phyloP scores from a whole-genome alignment of 805 yeast species.

The Saturnispora kantuleensis region DNA sequence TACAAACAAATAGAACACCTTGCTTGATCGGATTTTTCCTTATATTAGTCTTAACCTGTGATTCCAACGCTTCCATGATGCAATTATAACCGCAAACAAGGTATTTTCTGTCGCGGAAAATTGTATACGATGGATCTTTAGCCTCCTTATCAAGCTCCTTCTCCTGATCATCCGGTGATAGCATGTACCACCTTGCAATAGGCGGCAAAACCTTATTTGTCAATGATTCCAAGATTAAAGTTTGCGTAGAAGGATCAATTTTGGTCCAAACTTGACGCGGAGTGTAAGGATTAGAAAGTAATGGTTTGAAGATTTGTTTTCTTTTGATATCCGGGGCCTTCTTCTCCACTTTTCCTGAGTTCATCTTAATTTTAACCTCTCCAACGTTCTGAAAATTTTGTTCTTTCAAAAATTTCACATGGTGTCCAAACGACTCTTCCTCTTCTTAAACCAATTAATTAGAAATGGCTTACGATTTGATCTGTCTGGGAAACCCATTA shows the following conservation, averaged over 20 bases:
- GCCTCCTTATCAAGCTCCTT: conserved; percentile 18
- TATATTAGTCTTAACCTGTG: conserved; percentile 27
- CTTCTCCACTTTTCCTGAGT: neutral
- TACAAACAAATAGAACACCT: conserved; percentile 48
- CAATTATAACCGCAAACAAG: conserved; percentile 45
- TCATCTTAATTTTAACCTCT: neutral
- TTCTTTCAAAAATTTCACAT: conserved; percentile 3
- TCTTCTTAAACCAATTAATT: neutral
- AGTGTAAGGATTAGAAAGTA: conserved; percentile 55
- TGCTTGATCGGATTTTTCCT: conserved; percentile 6
- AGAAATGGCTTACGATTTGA: conserved; percentile 53
- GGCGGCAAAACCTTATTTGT: conserved; percentile 9
- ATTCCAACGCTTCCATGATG: conserved; percentile 39
- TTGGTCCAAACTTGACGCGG: conserved; percentile 33
- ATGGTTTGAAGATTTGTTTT: conserved; percentile 52
- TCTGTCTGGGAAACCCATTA: conserved; percentile 85
- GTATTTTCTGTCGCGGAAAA: conserved; percentile 7
- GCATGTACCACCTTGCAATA: conserved; percentile 14
- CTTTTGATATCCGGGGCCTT: conserved; percentile 39
- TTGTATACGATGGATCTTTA: neutral
- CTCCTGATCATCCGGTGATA: conserved; percentile 20
- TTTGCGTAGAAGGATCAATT: conserved; percentile 25
- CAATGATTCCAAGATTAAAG: conserved; percentile 22
- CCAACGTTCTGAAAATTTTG: neutral
- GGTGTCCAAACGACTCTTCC: neutral